Conservation (phyloP, 306 rosid species). For the Prunus dulcis region DNA sequence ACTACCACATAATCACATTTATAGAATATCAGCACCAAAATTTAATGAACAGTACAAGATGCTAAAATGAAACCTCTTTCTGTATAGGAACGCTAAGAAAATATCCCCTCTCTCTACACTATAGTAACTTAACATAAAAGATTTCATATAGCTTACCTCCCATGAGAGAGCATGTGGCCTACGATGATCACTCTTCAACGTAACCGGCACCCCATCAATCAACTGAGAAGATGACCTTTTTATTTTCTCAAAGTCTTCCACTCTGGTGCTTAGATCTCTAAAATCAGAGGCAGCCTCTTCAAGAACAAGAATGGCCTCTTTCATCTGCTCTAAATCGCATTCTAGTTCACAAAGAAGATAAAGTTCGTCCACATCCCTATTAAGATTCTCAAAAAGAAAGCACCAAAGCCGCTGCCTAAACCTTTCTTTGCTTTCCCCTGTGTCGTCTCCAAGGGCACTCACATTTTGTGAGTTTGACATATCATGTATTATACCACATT, state of each 20-base stretch:
- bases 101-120: neutral
- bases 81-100: neutral
- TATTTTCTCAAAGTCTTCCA: slow-evolving; percentile 86
- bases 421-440: slow-evolving; percentile 91
- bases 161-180: slow-evolving; percentile 99
- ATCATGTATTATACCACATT: slow-evolving; percentile 29
- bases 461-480: slow-evolving; percentile 45
- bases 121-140: neutral
- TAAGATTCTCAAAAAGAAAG: slow-evolving; percentile 96
- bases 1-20: neutral
- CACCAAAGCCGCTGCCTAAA: slow-evolving; percentile 99
- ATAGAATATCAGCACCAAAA: neutral
- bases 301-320: slow-evolving; percentile 95
- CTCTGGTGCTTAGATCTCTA: slow-evolving; percentile 74
- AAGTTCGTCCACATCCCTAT: slow-evolving; percentile 97
- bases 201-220: slow-evolving; percentile 64
- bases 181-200: slow-evolving; percentile 87
- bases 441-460: slow-evolving; percentile 57
- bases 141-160: slow-evolving; percentile 66
- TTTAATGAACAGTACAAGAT: neutral
- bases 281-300: slow-evolving; percentile 97
- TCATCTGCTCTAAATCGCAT: slow-evolving; percentile 95
- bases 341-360: slow-evolving; percentile 99
- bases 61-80: neutral
- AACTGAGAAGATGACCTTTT: slow-evolving; percentile 68